phyloP scores from a whole-genome alignment of 2,329 filamentous ascomycete species.

The Bipolaris bicolor region DNA sequence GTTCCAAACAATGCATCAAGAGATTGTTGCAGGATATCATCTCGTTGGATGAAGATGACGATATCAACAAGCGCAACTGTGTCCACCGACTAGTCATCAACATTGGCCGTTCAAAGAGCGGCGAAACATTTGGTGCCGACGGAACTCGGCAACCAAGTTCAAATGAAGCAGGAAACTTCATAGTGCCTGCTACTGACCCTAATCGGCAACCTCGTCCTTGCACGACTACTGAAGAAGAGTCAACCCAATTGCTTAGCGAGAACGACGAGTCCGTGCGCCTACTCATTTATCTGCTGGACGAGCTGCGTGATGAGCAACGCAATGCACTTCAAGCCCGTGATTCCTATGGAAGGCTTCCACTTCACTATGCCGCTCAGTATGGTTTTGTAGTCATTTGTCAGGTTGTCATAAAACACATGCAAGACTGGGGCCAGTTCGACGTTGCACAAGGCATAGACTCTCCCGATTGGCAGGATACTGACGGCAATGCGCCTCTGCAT shows the following conservation, averaged over 20 bases:
- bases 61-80: constrained; percentile 93
- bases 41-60: constrained; percentile 81
- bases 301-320: constrained; percentile 71
- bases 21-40: constrained; percentile 71
- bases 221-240: constrained; percentile 70
- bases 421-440: constrained; percentile 86
- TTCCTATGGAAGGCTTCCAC: constrained; percentile 78
- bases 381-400: constrained; percentile 91
- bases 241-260: constrained; percentile 64
- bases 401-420: constrained; percentile 85
- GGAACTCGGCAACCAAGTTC: constrained; percentile 58
- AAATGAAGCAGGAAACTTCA: constrained; percentile 70
- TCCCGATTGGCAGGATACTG: constrained; percentile 85
- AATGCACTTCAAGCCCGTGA: constrained; percentile 72
- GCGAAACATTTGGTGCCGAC: constrained; percentile 55
- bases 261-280: constrained; percentile 79
- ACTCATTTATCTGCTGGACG: constrained; percentile 67
- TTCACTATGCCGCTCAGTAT: constrained; percentile 95
- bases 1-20: constrained; percentile 72
- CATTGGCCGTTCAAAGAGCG: constrained; percentile 76
- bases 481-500: constrained; percentile 90
- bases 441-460: constrained; percentile 86
- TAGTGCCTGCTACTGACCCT: constrained; percentile 78
- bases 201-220: constrained; percentile 65
- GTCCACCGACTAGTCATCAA: constrained; percentile 91